These are phyloP conservation scores for Parasarocladium wereldwijsianum DNA, from an alignment of 2,329 filamentous ascomycete genomes.

Conservation along the genomic window DNA sequence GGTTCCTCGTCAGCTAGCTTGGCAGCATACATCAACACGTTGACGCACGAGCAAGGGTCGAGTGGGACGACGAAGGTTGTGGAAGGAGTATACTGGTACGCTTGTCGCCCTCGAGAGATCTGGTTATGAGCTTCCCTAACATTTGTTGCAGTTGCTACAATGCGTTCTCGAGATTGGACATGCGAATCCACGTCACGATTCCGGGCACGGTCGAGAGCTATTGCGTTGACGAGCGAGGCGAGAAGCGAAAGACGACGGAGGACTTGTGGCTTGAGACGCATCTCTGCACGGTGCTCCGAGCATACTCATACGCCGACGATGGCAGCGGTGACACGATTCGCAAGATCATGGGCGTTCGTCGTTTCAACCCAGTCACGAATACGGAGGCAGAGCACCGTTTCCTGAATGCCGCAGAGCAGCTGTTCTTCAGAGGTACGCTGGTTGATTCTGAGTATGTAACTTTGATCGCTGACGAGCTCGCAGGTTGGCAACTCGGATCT, in stretches of 20 bases:
- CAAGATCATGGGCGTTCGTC: conserved; percentile 90
- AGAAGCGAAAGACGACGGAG: conserved; percentile 85
- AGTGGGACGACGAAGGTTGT: conserved; percentile 65
- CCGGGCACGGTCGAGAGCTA: conserved; percentile 94
- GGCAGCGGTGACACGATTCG: conserved; percentile 88
- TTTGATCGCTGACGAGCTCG: background rate
- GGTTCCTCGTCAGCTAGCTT: conserved; percentile 94
- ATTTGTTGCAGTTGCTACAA: conserved; percentile 68
- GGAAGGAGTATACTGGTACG: conserved; percentile 85
- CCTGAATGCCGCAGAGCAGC: conserved; percentile 78
- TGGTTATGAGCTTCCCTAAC: too few species aligned
- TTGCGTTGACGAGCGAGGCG: conserved; percentile 90
- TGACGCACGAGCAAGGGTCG: conserved; percentile 80
- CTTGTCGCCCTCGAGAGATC: conserved; percentile 1
- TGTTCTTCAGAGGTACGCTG: conserved; percentile 78
- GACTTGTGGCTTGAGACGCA: conserved; percentile 97
- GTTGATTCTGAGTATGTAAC: too few species aligned
- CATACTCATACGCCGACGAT: conserved; percentile 93
- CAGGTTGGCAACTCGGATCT: conserved; percentile 88
- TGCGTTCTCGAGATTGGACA: conserved; percentile 94
- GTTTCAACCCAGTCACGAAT: conserved; percentile 95
- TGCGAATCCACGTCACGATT: conserved; percentile 96
- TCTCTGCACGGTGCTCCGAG: conserved; percentile 81
- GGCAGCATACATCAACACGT: conserved; percentile 94
- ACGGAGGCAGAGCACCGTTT: conserved; percentile 98